phyloP scores from a whole-genome alignment of 148 eudicot species.

The Pharnaceum exiguum region DNA sequence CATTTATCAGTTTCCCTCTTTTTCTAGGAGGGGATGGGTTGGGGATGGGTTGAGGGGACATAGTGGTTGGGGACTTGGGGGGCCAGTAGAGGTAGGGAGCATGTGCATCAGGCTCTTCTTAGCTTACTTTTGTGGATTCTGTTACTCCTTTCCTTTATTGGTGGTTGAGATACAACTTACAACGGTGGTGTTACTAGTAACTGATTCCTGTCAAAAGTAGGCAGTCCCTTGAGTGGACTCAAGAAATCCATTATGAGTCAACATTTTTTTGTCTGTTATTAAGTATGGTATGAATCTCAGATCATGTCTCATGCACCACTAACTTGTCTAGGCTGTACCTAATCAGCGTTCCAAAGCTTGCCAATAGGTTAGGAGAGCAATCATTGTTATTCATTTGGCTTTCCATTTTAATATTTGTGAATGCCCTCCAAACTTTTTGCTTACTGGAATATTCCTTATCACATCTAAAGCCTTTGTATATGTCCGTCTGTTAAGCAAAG shows the following conservation, averaged over 20 bases:
- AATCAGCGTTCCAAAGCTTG: constrained; percentile 3
- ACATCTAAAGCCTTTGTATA: constrained; percentile 18
- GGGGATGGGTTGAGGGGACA: background rate
- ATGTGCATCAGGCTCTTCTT: too few species aligned
- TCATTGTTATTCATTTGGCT: constrained; percentile 23
- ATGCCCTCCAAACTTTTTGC: constrained; percentile 29
- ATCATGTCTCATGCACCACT: constrained; percentile 6
- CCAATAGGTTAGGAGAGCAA: constrained; percentile 23
- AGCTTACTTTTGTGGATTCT: background rate
- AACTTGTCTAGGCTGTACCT: constrained; percentile 19
- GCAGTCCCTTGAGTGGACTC: constrained; percentile 2
- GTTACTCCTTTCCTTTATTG: background rate
- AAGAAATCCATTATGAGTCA: background rate
- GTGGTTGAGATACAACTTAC: background rate
- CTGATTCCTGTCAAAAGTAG: constrained; percentile 8
- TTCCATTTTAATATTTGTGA: constrained; percentile 16
- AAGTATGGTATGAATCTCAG: constrained; percentile 15
- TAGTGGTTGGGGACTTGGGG: too few species aligned
- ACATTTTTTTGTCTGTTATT: background rate
- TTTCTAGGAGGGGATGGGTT: background rate
- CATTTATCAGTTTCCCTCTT: background rate
- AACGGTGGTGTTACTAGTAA: background rate
- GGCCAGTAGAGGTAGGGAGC: too few species aligned
- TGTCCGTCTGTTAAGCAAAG: constrained; percentile 26
- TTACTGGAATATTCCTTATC: constrained; percentile 31